phyloP scores from a whole-genome alignment of 805 yeast genomes.

The Saccharomyces jurei region DNA sequence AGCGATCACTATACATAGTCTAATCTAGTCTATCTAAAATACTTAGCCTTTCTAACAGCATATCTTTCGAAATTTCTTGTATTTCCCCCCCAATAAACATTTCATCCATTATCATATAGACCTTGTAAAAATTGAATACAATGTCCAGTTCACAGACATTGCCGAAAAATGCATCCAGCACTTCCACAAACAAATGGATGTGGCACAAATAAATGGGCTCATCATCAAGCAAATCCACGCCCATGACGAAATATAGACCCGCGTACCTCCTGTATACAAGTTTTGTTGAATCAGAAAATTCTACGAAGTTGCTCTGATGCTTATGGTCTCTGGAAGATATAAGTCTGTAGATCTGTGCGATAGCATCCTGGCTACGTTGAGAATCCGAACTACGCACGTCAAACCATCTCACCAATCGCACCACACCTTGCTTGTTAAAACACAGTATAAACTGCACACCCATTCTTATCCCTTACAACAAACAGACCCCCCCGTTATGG shows the following conservation, averaged over 20 bases:
- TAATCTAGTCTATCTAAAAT: conserved; percentile 56
- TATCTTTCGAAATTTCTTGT: conserved; percentile 71
- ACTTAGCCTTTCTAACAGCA: conserved; percentile 55
- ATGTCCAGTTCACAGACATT: conserved; percentile 91
- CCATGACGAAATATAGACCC: conserved; percentile 80
- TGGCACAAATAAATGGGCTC: conserved; percentile 78
- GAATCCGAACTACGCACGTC: conserved; percentile 25
- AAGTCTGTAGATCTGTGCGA: conserved; percentile 57
- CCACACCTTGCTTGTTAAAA: conserved; percentile 89
- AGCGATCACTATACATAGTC: not conserved
- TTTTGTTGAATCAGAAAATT: conserved; percentile 51
- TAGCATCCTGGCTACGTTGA: conserved; percentile 27
- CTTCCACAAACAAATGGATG: conserved; percentile 82
- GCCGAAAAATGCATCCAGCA: conserved; percentile 76
- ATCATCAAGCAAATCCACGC: conserved; percentile 71
- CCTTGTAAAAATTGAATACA: conserved; percentile 83
- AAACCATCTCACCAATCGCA: conserved; percentile 80
- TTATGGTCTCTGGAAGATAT: conserved; percentile 79
- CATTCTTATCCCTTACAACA: conserved; percentile 36
- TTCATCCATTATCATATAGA: conserved; percentile 77
- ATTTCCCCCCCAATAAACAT: conserved; percentile 85
- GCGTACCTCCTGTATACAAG: conserved; percentile 86
- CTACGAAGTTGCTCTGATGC: conserved; percentile 75
- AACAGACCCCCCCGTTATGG: not conserved
- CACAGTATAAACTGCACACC: conserved; percentile 72